Evolutionary conservation across 139 green algal species (phyloP).

Genomic region (Chlamydomonas urium): DNA sequence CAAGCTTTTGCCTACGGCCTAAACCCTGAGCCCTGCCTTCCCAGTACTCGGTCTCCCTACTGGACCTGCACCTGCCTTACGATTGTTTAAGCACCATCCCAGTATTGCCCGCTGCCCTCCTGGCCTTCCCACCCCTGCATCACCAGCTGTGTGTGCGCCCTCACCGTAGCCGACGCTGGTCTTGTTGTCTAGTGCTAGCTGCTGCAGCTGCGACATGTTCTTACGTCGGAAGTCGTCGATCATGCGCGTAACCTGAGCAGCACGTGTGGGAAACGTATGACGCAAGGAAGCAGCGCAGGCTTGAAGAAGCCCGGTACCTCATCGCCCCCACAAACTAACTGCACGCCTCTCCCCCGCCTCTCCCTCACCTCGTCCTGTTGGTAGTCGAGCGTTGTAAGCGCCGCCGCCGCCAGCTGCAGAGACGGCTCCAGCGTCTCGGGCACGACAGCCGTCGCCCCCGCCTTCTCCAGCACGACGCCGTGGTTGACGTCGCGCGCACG

Average conservation of each 20-base stretch:
- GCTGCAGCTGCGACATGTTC: constrained; percentile 59
- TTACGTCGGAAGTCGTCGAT: constrained; percentile 62
- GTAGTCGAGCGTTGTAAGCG: constrained; percentile 4
- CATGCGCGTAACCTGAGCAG: constrained; percentile 61
- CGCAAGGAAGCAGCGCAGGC: too few relatives aligned
- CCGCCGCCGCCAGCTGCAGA: constrained; percentile 61
- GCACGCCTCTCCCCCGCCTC: neutral
- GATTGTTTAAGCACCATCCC: too few relatives aligned
- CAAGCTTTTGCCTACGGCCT: too few relatives aligned
- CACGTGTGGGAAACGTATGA: too few relatives aligned
- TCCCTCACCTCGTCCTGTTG: neutral
- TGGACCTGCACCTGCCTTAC: too few relatives aligned
- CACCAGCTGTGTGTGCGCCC: neutral
- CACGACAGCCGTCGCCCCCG: constrained; percentile 29
- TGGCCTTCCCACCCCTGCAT: neutral
- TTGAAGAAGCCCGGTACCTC: too few relatives aligned
- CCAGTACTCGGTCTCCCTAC: too few relatives aligned
- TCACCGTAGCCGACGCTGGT: constrained; percentile 11
- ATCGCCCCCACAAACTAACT: too few relatives aligned
- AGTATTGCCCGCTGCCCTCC: too few relatives aligned
- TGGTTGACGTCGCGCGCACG: constrained; percentile 92
- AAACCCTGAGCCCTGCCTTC: too few relatives aligned
- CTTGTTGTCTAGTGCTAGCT: constrained; percentile 18
- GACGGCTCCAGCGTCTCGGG: constrained; percentile 95
- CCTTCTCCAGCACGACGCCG: constrained; percentile 92